These are phyloP conservation scores for Anaeromyces robustus DNA, from an alignment of 192 early-diverging fungal species.

Conservation along the genomic window DNA sequence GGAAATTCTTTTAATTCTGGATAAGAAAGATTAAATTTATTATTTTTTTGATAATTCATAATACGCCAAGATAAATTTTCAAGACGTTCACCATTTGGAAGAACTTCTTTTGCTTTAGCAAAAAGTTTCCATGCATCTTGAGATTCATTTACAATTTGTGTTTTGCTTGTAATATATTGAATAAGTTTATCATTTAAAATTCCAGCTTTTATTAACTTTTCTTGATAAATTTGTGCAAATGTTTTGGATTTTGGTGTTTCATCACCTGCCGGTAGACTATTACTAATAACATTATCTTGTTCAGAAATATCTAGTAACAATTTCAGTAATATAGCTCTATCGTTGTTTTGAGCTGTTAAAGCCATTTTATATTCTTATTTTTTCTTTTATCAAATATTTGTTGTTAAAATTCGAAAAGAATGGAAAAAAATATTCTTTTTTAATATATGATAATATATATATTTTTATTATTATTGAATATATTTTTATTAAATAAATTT, in stretches of 20 bases:
- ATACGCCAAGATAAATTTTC: slow-evolving; percentile 76
- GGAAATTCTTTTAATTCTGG: neutral
- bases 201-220: neutral
- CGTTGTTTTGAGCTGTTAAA: neutral
- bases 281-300: neutral
- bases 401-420: no score
- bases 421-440: no score
- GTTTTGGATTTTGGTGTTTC: neutral
- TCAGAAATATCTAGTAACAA: neutral
- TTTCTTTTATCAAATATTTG: no score
- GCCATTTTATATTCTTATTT: neutral
- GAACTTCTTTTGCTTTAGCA: slow-evolving; percentile 59
- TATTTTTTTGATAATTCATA: slow-evolving; percentile 48
- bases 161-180: neutral
- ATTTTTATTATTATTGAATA: no score
- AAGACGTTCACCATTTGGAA: slow-evolving; percentile 57
- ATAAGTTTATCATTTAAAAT: neutral
- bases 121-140: slow-evolving; percentile 57
- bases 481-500: no score
- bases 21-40: slow-evolving; percentile 13
- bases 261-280: neutral
- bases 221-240: neutral
- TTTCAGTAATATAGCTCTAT: neutral
- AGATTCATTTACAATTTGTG: neutral
- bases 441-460: no score